These are phyloP conservation scores for Mucor velutinosus DNA, from an alignment of 371 early-diverging fungal genomes.

Conservation along the genomic window DNA sequence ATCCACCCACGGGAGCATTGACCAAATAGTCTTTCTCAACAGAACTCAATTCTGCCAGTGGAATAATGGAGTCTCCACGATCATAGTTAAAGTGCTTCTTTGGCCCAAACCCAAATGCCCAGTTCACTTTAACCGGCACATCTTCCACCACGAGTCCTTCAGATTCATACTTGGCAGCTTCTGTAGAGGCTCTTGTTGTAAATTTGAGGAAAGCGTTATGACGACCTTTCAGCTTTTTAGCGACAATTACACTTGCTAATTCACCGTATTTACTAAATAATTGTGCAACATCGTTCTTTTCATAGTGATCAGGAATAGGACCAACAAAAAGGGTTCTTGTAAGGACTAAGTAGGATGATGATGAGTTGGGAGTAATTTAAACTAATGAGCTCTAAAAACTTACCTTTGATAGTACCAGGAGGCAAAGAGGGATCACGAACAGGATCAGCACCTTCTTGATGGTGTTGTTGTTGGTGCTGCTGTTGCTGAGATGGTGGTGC, in stretches of 20 bases:
- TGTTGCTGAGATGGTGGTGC: neutral
- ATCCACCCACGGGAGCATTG: constrained; percentile 46
- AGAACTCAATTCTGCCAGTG: constrained; percentile 33
- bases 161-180: constrained; percentile 34
- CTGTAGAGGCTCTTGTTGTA: constrained; percentile 28
- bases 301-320: constrained; percentile 42
- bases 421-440: constrained; percentile 35
- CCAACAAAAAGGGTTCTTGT: constrained; percentile 54
- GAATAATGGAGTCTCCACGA: constrained; percentile 48
- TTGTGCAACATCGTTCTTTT: constrained; percentile 34
- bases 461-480: neutral
- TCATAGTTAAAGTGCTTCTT: constrained; percentile 49
- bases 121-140: constrained; percentile 43
- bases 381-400: neutral
- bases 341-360: constrained; percentile 27
- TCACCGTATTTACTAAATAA: constrained; percentile 45
- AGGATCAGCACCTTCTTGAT: constrained; percentile 22
- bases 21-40: constrained; percentile 43
- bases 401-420: constrained; percentile 47
- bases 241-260: constrained; percentile 46
- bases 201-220: constrained; percentile 49
- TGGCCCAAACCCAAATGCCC: constrained; percentile 58
- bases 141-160: constrained; percentile 25
- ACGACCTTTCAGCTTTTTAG: constrained; percentile 29
- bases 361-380: neutral